Evolutionary conservation across 2,329 filamentous ascomycete species (phyloP), one percentile per base, ranked within the genome.

Genomic region (Pseudogymnoascus sp.): DNA sequence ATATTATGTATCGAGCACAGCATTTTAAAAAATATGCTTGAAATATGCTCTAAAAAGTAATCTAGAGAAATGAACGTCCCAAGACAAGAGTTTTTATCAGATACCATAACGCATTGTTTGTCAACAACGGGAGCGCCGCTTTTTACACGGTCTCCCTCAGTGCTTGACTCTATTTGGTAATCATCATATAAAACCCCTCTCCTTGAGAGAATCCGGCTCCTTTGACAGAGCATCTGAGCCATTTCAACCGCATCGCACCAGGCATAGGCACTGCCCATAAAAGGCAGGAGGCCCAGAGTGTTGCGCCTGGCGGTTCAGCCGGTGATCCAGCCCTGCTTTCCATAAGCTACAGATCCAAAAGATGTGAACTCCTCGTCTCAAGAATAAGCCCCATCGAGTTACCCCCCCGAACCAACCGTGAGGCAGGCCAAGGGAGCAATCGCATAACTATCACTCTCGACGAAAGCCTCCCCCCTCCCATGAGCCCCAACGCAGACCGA

Each of bases 351-450:
- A 77, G 78, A 80, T 76, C 75, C 75, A 67, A 70, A 72, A 70
- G 78, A 77, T 76, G 37, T 70, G 73, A 71, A 83, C 89, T 89
- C 89, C 91, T 96, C 92, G 92, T 89, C 84, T 92, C 93, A 89
- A 97, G 91, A 97, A 96, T 97, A 92, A 97, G 93, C 93, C 93
- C 93, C 93, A 96, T 97, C 92, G 92, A 96, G 93, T 97, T 95
- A 96, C 90, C 82, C 78, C 75, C 74, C 72, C 68, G 62, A 68
- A 65, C 71, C 70, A 69, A 68, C 66, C 65, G 67, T 70, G 72
- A 69, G 66, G 64, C 65, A 41, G 65, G 12, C 21, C 23, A 68
- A 70, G 74, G 78, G 74, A 79, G 90, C 91, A 96, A 97, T 96
- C 93, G 92, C 93, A 97, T 97, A 87, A 89, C 93, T 97, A 86